Evolutionary conservation across 192 early-diverging fungal species (phyloP), one percentile per base, ranked within the genome.

Genomic region (Pecoramyces ruminantium): DNA sequence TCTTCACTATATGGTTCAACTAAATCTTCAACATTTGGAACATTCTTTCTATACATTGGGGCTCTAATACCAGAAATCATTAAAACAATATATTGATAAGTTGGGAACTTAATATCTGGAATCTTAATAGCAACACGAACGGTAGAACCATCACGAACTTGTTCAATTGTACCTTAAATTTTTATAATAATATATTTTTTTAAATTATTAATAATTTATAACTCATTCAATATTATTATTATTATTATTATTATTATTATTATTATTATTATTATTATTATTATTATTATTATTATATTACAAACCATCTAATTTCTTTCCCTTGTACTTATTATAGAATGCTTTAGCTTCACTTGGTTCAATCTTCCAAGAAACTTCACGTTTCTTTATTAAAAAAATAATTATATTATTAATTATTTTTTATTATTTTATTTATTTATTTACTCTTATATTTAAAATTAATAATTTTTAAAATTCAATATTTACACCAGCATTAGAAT

Each of bases 1-100:
- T 98, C 95, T 83, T 97, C 97, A 79, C 93, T 92, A 82, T 92
- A 97, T 27, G 96, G 96, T 86, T 98, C 96, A 38, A 93, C 87
- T 18, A 92, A 78, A 82, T 94, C 92, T 9, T 88, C 87, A 34
- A 90, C 84, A 78, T 90, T 93, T 27, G 94, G 90, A 15, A 93
- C 84, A n/a, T 93, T 93, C 38, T 86, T 87, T 29, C 95, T 90
- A 81, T 93, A 91, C 28, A 90, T 86, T 13, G 96, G 96, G 12
- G 93, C 93, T 83, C 93, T 94, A 81, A 99, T 89, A 14, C 96
- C 96, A 9, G 95, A 93, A 30, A 95, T 83, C 38, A 89, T 87
- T 30, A 98, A 84, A 67, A 91, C 93, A 78, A 96, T 86, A 83
- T 94, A 93, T 83, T 92, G 92, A 51, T 51, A 51, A 51, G 42